These are phyloP conservation scores for Bolboschoenoplectus hybrid DNA, from an alignment of 202 grass and related monocot genomes.

Conservation along the genomic window DNA sequence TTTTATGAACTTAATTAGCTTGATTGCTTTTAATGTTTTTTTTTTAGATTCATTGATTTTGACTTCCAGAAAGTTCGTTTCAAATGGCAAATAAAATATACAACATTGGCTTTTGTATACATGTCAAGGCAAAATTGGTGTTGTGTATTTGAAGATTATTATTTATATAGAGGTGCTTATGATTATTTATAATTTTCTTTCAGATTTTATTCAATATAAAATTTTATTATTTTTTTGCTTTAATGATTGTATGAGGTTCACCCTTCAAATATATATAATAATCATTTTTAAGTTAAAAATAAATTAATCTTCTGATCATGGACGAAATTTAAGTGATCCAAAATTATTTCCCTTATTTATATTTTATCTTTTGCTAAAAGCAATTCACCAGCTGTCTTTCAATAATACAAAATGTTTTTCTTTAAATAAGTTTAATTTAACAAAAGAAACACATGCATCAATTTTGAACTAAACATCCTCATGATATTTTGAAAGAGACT, in stretches of 20 bases:
- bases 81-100: not conserved
- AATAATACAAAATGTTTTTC: not conserved
- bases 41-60: not conserved
- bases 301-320: too few relatives aligned
- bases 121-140: not conserved
- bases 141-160: not conserved
- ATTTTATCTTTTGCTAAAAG: not conserved
- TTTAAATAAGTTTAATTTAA: not conserved
- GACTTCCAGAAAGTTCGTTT: not conserved
- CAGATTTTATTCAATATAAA: too few relatives aligned
- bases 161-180: too few relatives aligned
- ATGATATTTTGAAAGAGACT: not conserved
- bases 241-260: too few relatives aligned
- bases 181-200: too few relatives aligned
- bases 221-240: too few relatives aligned
- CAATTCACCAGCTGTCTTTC: not conserved
- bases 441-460: not conserved
- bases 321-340: too few relatives aligned
- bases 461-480: not conserved
- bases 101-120: not conserved
- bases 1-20: not conserved
- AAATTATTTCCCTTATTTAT: too few relatives aligned
- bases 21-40: not conserved
- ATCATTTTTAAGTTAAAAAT: too few relatives aligned
- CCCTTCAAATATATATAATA: too few relatives aligned